Base-by-base conservation (phyloP, 2,329 filamentous ascomycete species). In the Aspergillus brunneoviolaceus region DNA sequence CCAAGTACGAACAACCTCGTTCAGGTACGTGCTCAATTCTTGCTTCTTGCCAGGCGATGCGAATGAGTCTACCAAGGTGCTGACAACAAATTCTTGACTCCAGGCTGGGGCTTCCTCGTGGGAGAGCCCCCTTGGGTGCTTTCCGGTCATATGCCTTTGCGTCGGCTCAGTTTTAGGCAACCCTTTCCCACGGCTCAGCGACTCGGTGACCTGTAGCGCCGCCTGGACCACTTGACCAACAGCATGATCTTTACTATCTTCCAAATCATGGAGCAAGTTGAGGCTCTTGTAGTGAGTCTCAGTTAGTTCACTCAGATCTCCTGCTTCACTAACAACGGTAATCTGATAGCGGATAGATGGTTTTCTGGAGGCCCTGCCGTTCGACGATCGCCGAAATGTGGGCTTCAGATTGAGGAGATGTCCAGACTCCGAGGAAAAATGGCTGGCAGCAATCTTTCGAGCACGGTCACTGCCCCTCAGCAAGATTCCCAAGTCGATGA, bases 401-500 rank as follows among this genome's bases (percentile, higher is more conserved):
- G 47, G 35, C 7, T 56, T 35, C 3, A 61, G 35, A 23, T 49
- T 49, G 6, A 61, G 52, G 2, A 61, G 42, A 21, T 29, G 23
- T 7, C 49, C 47, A 10, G 60, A 52, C 23, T 21, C 14, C 1
- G 52, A 55, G 31, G 58, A 59, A 42, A 55, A 59, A 48, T 58
- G 33, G 11, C 47, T 45, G 3, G 49, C 59, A 19, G 55, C 60
- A 23, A 27, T 39, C n/a, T 45, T 47, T 16, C 29, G 21, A 59
- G 48, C 12, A n/a, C n/a, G 33, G 12, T 49, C 56, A 33, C 45
- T 45, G 27, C 60, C 52, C n/a, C 35, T 19, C 11, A 61, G 21
- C 1, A 51, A 61, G n/a, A 61, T 27, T 14, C 60, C 60, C 11
- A 61, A 21, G 21, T 61, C 60, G 31, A 61, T 56, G 48, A 55